phyloP scores from a whole-genome alignment of 2,329 filamentous ascomycete species.

The Fusarium sp. region DNA sequence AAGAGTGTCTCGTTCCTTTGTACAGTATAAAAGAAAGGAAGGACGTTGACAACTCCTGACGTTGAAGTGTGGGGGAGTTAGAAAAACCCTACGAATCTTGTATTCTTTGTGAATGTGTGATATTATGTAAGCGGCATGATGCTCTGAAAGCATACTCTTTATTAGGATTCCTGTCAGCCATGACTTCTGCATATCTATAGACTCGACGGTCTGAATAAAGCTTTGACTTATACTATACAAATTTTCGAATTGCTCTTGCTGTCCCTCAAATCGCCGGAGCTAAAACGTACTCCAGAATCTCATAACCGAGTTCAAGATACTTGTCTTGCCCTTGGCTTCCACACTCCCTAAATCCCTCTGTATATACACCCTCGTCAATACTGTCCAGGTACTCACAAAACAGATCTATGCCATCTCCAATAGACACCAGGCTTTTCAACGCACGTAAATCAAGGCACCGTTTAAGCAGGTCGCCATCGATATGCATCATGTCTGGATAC shows the following conservation, averaged over 20 bases:
- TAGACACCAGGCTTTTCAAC: conserved; percentile 57
- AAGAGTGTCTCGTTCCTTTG: neutral
- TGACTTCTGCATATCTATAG: neutral
- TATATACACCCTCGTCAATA: conserved; percentile 60
- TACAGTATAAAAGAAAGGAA: neutral
- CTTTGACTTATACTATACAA: neutral
- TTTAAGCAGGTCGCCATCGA: conserved; percentile 74
- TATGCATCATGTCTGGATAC: conserved; percentile 65
- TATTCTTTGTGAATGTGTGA: conserved; percentile 44
- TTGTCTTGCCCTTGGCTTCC: conserved; percentile 37
- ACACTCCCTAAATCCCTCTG: conserved; percentile 47
- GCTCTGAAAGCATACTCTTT: neutral
- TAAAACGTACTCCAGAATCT: conserved; percentile 65
- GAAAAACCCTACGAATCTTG: conserved; percentile 18
- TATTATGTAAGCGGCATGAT: conserved; percentile 44
- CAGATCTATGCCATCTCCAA: conserved; percentile 49
- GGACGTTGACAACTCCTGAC: neutral
- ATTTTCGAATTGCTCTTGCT: neutral
- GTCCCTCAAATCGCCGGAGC: conserved; percentile 58
- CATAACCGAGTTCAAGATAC: conserved; percentile 64
- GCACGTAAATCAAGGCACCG: conserved; percentile 61
- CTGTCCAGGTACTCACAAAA: conserved; percentile 62
- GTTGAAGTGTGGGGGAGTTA: conserved; percentile 27
- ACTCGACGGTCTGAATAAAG: too few species aligned
- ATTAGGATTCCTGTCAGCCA: neutral